A percentile compares a stretch with the other conserved stretches of the same genome.
Evolutionary conservation across 371 early-diverging fungal species (phyloP).

Genomic region (Umbelopsis sp.): DNA sequence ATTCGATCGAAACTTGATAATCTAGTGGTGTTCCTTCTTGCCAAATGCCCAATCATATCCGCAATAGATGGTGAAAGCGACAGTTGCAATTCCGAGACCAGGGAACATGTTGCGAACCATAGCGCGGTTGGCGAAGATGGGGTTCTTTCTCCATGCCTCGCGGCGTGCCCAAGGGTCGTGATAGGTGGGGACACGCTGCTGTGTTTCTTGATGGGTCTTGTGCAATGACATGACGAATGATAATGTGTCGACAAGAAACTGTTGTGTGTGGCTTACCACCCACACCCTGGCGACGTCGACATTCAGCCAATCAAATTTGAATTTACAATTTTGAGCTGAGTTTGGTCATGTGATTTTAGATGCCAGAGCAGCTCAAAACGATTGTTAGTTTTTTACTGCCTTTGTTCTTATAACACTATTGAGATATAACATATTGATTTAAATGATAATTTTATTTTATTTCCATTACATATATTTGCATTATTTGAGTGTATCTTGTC

Average conservation of each 20-base stretch:
- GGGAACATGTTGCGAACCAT: constrained; percentile 75
- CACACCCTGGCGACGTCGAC: constrained; percentile 1
- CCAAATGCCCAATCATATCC: constrained; percentile 72
- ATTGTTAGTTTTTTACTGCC: too few species aligned
- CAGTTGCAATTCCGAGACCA: constrained; percentile 84
- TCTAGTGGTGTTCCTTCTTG: constrained; percentile 51
- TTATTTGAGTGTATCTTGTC: too few species aligned
- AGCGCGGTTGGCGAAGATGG: constrained; percentile 69
- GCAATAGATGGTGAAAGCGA: constrained; percentile 79
- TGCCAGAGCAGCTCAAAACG: too few species aligned
- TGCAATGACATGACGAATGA: constrained; percentile 25
- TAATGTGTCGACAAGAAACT: neutral
- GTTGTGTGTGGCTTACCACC: constrained; percentile 2
- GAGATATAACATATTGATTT: too few species aligned
- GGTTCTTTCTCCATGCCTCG: constrained; percentile 86
- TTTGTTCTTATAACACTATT: neutral
- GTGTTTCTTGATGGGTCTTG: constrained; percentile 45
- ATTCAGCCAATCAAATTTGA: constrained; percentile 1
- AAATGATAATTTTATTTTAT: too few species aligned
- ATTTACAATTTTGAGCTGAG: too few species aligned
- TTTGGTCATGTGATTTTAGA: neutral
- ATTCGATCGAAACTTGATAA: constrained; percentile 14
- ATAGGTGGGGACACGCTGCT: constrained; percentile 40
- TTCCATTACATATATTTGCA: too few species aligned
- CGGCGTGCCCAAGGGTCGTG: constrained; percentile 86